phyloP scores from a whole-genome alignment of 2,329 filamentous ascomycete genomes.

The Decorospora gaudefroyi region DNA sequence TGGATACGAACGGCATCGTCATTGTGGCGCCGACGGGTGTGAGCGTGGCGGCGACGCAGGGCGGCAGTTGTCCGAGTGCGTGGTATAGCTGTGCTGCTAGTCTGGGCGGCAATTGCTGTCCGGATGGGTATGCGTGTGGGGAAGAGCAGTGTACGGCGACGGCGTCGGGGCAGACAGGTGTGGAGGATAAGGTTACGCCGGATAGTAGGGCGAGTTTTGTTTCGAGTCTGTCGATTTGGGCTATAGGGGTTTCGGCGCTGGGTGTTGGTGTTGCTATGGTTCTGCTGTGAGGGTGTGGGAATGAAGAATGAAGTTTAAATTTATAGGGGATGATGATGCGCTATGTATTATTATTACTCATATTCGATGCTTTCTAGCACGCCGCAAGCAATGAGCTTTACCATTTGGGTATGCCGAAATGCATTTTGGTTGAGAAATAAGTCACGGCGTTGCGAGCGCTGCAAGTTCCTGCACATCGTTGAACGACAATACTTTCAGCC shows the following conservation, averaged over 20 bases:
- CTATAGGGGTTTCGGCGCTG: slow-evolving; percentile 34
- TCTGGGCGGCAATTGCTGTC: slow-evolving; percentile 82
- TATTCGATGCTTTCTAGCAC: no score
- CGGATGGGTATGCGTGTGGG: slow-evolving; percentile 55
- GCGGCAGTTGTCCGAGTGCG: slow-evolving; percentile 68
- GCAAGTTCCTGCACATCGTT: no score
- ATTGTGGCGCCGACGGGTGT: slow-evolving; percentile 66
- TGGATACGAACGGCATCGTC: slow-evolving; percentile 68
- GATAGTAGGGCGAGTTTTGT: slow-evolving; percentile 41
- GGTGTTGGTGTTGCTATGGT: slow-evolving; percentile 48
- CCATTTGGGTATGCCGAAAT: no score
- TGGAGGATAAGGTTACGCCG: slow-evolving; percentile 46
- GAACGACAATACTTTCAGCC: no score
- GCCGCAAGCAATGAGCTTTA: no score
- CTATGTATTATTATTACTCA: no score
- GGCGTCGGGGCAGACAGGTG: slow-evolving; percentile 31
- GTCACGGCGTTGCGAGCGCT: no score
- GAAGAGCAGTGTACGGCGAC: slow-evolving; percentile 46
- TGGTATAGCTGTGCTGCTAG: slow-evolving; percentile 74
- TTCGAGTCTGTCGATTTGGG: slow-evolving; percentile 37
- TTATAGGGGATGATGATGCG: neutral
- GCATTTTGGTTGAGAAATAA: no score
- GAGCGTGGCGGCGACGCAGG: slow-evolving; percentile 45
- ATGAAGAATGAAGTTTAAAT: neutral
- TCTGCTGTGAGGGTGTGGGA: slow-evolving; percentile 32